These are phyloP conservation scores for Xanthoceras sorbifolium DNA, from an alignment of 345 rosid species.

Conservation along the genomic window DNA sequence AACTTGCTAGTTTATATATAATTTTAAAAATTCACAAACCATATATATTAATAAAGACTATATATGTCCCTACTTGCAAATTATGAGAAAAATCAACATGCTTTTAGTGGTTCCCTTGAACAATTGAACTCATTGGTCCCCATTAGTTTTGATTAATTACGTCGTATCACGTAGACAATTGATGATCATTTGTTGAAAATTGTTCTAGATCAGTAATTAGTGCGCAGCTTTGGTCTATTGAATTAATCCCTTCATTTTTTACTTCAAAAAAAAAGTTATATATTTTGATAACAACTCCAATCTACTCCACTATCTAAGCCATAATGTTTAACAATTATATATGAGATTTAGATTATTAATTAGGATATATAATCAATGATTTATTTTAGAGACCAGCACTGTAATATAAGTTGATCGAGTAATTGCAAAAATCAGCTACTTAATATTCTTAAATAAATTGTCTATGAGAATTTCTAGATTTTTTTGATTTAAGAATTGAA, in stretches of 20 bases:
- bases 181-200: not conserved
- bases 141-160: not conserved
- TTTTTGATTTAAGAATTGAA: not conserved
- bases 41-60: not conserved
- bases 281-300: too few relatives aligned
- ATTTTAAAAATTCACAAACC: not conserved
- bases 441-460: too few relatives aligned
- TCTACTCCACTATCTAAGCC: not conserved
- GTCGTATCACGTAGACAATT: not conserved
- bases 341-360: too few relatives aligned
- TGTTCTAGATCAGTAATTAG: not conserved
- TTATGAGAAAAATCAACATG: slow-evolving; percentile 2
- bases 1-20: too few relatives aligned
- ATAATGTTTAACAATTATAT: not conserved
- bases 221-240: not conserved
- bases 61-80: not conserved
- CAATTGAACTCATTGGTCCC: slow-evolving; percentile 14
- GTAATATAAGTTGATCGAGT: too few relatives aligned
- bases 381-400: too few relatives aligned
- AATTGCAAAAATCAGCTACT: too few relatives aligned
- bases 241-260: not conserved
- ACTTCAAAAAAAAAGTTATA: not conserved
- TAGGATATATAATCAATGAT: too few relatives aligned
- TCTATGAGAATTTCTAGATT: not conserved
- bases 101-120: not conserved